These are phyloP conservation scores for Corchorus olitorius DNA, from an alignment of 345 rosid species.

Conservation along the genomic window DNA sequence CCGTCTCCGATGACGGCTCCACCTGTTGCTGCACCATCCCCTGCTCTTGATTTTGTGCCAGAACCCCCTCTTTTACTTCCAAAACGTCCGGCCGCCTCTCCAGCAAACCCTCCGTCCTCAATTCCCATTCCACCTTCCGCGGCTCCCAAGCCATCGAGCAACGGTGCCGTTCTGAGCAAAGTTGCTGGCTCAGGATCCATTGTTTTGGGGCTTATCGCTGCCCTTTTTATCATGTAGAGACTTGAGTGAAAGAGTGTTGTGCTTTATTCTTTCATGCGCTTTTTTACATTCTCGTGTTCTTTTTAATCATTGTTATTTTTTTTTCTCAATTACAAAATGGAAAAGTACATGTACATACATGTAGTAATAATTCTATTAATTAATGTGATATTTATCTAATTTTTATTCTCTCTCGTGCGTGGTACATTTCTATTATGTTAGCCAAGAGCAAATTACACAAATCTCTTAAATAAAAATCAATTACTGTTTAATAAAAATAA, in stretches of 20 bases:
- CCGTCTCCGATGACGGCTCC: background rate
- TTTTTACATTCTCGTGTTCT: background rate
- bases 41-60: background rate
- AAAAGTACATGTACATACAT: too few species aligned
- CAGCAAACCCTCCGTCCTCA: background rate
- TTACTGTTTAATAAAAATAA: too few species aligned
- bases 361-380: too few species aligned
- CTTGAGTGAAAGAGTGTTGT: background rate
- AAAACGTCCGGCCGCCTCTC: background rate
- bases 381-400: too few species aligned
- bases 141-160: slow-evolving; percentile 14
- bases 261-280: background rate
- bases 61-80: background rate
- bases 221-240: slow-evolving; percentile 23
- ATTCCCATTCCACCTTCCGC: slow-evolving; percentile 5
- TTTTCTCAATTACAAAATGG: too few species aligned
- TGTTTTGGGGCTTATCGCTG: slow-evolving; percentile 18
- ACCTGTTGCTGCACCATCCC: background rate
- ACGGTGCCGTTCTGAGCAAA: slow-evolving; percentile 16
- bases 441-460: too few species aligned
- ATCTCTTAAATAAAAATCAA: too few species aligned
- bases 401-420: too few species aligned
- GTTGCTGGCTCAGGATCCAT: slow-evolving; percentile 23
- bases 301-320: background rate
- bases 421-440: too few species aligned